Conservation (phyloP, 805 yeast genomes). For the Scheffersomyces lignosus region DNA sequence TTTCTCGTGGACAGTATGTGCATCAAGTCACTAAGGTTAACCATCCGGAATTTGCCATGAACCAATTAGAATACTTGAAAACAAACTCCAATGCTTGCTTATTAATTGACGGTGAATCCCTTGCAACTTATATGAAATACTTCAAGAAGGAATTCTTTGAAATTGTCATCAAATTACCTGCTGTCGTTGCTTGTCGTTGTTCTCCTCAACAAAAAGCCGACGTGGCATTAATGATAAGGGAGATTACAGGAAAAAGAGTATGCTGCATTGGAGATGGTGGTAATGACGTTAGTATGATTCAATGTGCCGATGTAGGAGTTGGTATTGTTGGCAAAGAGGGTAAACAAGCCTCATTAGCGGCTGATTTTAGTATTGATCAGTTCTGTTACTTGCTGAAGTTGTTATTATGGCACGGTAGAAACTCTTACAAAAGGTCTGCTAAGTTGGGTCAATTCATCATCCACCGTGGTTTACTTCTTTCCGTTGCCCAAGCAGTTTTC, state of each 20-base stretch:
- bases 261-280: conserved; percentile 99
- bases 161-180: conserved; percentile 75
- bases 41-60: conserved; percentile 66
- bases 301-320: conserved; percentile 97
- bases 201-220: conserved; percentile 99
- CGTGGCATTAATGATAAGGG: conserved; percentile 77
- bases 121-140: conserved; percentile 64
- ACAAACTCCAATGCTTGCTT: conserved; percentile 69
- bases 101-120: conserved; percentile 91
- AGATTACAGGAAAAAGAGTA: conserved; percentile 81
- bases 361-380: conserved; percentile 92
- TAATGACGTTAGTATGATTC: conserved; percentile 98
- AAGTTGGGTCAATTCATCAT: conserved; percentile 94
- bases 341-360: conserved; percentile 93
- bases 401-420: conserved; percentile 96
- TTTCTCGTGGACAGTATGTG: conserved; percentile 90
- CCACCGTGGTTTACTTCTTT: conserved; percentile 91
- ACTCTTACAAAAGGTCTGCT: conserved; percentile 93
- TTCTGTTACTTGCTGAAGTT: conserved; percentile 86
- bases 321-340: conserved; percentile 99
- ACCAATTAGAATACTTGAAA: conserved; percentile 69
- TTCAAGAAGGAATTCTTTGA: conserved; percentile 73
- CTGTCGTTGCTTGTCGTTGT: conserved; percentile 98
- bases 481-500: conserved; percentile 92
- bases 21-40: conserved; percentile 75